These are phyloP conservation scores for Fomitopsis betulina DNA, from an alignment of 1,284 basidiomycete species.

Conservation along the genomic window DNA sequence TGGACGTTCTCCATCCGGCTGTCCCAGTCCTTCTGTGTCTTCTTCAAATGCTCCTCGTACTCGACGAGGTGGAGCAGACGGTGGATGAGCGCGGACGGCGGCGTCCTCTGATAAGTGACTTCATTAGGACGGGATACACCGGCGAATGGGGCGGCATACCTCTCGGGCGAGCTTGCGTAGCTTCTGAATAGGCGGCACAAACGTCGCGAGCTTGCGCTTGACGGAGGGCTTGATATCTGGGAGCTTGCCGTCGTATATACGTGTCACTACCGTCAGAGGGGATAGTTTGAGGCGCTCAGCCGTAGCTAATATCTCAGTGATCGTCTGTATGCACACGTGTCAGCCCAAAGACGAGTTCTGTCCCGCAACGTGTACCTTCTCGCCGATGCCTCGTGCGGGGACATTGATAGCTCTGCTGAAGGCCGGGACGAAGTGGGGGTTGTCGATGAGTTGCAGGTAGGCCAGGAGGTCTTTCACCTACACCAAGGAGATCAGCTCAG, in stretches of 20 bases:
- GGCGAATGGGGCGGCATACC: constrained; percentile 30
- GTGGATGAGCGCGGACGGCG: constrained; percentile 66
- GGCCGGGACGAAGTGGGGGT: constrained; percentile 74
- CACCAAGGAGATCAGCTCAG: background rate
- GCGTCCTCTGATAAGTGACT: constrained; percentile 38
- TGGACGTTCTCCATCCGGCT: constrained; percentile 84
- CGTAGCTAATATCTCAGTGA: constrained; percentile 53
- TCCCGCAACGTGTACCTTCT: constrained; percentile 51
- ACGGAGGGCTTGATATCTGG: constrained; percentile 65
- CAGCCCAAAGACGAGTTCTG: background rate
- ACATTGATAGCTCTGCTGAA: constrained; percentile 78
- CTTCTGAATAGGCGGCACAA: constrained; percentile 54
- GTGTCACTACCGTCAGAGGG: constrained; percentile 58
- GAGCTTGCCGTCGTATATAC: constrained; percentile 53
- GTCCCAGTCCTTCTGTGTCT: constrained; percentile 70
- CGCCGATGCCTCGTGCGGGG: constrained; percentile 77
- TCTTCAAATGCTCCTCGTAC: constrained; percentile 70
- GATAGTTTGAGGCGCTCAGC: constrained; percentile 51
- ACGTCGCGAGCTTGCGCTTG: constrained; percentile 57
- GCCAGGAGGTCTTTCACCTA: constrained; percentile 86
- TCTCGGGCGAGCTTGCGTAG: constrained; percentile 53
- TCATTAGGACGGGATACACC: too few relatives aligned
- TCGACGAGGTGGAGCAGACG: constrained; percentile 53
- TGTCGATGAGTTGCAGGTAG: constrained; percentile 84
- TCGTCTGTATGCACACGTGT: constrained; percentile 36